Evolutionary conservation across 176 grass and related monocot genomes (phyloP).

Genomic region (Bolboschoenus planiculmis): DNA sequence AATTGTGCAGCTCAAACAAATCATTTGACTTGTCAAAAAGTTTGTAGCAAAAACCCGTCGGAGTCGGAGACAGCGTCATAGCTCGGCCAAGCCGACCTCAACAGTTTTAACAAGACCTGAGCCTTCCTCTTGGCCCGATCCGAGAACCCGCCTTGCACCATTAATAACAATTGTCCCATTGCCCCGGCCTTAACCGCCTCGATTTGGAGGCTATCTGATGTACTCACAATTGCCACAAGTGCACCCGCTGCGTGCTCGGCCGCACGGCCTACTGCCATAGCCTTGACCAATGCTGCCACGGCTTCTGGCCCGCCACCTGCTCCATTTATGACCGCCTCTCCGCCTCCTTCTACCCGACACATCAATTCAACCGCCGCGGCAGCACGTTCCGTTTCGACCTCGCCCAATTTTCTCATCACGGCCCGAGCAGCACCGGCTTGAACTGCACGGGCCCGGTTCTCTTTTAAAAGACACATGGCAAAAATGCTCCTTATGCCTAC

Average conservation of each 20-base stretch:
- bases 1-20: not conserved
- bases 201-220: conserved; percentile 56
- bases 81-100: conserved; percentile 60
- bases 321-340: conserved; percentile 54
- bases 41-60: conserved; percentile 53
- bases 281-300: conserved; percentile 51
- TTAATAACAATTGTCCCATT: conserved; percentile 62
- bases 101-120: conserved; percentile 80
- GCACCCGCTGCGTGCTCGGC: conserved; percentile 93
- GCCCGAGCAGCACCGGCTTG: conserved; percentile 40
- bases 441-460: conserved; percentile 60
- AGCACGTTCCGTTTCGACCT: conserved; percentile 47
- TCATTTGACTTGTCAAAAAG: not conserved
- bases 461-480: conserved; percentile 74
- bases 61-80: conserved; percentile 66
- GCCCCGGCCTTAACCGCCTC: conserved; percentile 73
- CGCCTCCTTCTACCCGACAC: conserved; percentile 64
- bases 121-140: conserved; percentile 91
- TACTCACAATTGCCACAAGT: conserved; percentile 61
- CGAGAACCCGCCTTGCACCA: conserved; percentile 92
- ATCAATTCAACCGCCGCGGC: conserved; percentile 77
- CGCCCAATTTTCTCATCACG: conserved; percentile 36
- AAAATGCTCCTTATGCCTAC: conserved; percentile 69
- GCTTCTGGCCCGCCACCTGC: conserved; percentile 26
- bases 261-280: conserved; percentile 55